Base-by-base conservation (phyloP, 495 filamentous ascomycete species). In the Evernia prunastri region DNA sequence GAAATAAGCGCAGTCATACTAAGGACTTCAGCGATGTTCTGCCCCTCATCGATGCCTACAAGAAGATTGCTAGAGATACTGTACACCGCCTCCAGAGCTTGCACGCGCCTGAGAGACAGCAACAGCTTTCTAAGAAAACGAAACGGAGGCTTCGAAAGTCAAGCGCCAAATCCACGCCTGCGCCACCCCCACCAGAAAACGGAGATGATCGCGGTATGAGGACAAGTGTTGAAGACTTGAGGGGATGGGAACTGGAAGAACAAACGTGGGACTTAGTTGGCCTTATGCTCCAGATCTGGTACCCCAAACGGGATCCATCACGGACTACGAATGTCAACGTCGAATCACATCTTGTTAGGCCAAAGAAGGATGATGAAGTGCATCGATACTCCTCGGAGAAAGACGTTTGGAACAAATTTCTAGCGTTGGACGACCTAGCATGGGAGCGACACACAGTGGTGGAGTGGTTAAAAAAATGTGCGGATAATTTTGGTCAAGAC, bases 261-360 rank as follows among this genome's bases (percentile, higher is more conserved):
- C 90, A 94, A 67, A 94, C 90, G 23, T 97, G 94, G 94, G 86
- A 91, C 61, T 79, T 98, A 13, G 75, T 97, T 35, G 82, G 84
- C 31, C 84, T 84, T 45, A 73, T 87, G 56, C 79, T 87, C 37
- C 80, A 83, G 49, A 73, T 84, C 49, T 73, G 80, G 51, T 78
- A 81, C 61, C 76, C 77, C 25, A 64, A 70, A 63, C 72, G 71
- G 63, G 70, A 68, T 63, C 66, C 68, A 29, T 72, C 69, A 61
- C 68, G 64, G 65, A 73, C n/a, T n/a, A n/a, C 76, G 51, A 66
- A 80, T 63, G 75, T 75, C 27, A 73, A 75, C 39, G 70, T 75
- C n/a, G 56, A 54, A 35, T 33, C 27, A 39, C 18, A 36, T 54
- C 31, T 64, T 27, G 31, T 58, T 68, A 71, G n/a, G 73, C 72